Conservation (phyloP, 2,329 filamentous ascomycete species). For the Curvularia hawaiiensis region DNA sequence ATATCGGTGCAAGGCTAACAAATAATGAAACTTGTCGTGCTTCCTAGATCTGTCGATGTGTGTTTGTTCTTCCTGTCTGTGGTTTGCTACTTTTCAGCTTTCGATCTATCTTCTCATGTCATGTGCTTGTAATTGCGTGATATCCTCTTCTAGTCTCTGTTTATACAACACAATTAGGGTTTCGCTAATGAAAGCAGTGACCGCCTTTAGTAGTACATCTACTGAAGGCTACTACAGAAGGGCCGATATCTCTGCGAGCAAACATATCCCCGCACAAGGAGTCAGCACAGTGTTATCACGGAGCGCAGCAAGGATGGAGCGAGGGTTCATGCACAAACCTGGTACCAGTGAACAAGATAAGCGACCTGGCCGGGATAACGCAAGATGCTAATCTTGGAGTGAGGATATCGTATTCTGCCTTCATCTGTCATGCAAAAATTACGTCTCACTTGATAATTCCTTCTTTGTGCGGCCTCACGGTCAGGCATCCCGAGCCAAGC, state of each 20-base stretch:
- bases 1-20: slow-evolving; percentile 2
- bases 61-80: not conserved
- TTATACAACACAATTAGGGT: not conserved
- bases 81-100: not conserved
- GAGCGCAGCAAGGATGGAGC: not conserved
- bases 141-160: not conserved
- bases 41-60: not conserved
- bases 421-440: not conserved
- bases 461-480: not conserved
- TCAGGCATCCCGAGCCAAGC: slow-evolving; percentile 1
- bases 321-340: not conserved
- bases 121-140: not conserved
- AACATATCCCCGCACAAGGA: not conserved
- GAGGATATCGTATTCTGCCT: not conserved
- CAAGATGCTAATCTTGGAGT: not conserved
- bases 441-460: not conserved
- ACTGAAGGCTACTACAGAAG: not conserved
- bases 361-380: slow-evolving; percentile 1
- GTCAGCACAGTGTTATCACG: not conserved
- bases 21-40: slow-evolving; percentile 6
- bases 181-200: not conserved
- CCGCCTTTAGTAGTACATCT: not conserved
- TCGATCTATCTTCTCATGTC: not conserved
- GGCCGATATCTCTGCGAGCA: not conserved
- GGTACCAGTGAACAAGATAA: not conserved